These are phyloP conservation scores for Knufia petricola DNA, from an alignment of 2,329 filamentous ascomycete species.

Conservation along the genomic window DNA sequence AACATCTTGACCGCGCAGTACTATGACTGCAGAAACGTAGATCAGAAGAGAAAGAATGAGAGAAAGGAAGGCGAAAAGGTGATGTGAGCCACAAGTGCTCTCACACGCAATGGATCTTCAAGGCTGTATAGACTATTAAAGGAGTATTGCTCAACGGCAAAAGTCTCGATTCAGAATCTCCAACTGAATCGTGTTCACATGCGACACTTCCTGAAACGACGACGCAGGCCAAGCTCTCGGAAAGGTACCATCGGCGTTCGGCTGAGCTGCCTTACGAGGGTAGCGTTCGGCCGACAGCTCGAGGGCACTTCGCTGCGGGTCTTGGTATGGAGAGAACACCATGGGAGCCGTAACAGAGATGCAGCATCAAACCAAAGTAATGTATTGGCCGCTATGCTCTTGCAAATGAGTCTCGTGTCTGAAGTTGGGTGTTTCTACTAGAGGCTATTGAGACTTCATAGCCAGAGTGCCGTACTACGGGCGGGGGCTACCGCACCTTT, in stretches of 20 bases:
- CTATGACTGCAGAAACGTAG: not conserved
- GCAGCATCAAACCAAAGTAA: too few species aligned
- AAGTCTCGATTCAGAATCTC: not conserved
- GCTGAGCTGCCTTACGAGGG: not conserved
- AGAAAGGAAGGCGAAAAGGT: not conserved
- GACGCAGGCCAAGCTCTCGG: not conserved
- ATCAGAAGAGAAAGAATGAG: too few species aligned
- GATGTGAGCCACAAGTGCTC: conserved; percentile 8
- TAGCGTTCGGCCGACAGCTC: too few species aligned
- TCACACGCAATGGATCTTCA: not conserved
- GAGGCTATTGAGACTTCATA: too few species aligned
- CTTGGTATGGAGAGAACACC: too few species aligned
- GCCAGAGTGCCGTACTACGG: too few species aligned
- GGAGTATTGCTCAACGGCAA: not conserved
- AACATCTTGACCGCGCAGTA: conserved; percentile 6
- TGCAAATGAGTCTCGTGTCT: too few species aligned
- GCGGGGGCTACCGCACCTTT: too few species aligned
- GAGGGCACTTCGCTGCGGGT: too few species aligned
- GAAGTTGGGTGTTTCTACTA: too few species aligned
- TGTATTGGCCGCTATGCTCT: too few species aligned
- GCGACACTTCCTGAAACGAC: not conserved
- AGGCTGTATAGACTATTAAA: not conserved
- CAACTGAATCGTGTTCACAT: conserved; percentile 1
- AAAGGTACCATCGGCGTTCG: not conserved
- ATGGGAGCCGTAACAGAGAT: too few species aligned